Conservation (phyloP, 1,139 yeast genomes). For the Kurtzmaniella quercitrusa region DNA sequence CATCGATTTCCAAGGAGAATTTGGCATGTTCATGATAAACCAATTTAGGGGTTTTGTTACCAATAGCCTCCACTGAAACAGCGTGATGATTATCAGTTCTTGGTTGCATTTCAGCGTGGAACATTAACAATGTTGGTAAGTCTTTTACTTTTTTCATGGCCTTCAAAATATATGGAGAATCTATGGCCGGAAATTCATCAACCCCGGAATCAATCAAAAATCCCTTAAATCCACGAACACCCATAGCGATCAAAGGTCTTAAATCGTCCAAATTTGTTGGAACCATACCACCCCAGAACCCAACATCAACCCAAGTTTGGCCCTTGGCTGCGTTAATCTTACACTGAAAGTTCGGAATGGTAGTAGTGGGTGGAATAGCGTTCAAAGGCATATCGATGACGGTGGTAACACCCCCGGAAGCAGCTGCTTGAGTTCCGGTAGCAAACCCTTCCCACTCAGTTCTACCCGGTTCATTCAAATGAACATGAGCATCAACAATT, state of each 20-base stretch:
- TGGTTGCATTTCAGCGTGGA: constrained; percentile 87
- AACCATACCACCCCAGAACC: constrained; percentile 93
- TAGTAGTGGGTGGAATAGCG: constrained; percentile 94
- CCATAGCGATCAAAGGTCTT: constrained; percentile 71
- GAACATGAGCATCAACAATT: constrained; percentile 89
- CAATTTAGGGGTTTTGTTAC: constrained; percentile 19
- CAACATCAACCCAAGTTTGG: constrained; percentile 90
- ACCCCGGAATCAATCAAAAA: constrained; percentile 90
- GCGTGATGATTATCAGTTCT: constrained; percentile 21
- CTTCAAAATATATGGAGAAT: constrained; percentile 51
- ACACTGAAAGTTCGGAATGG: constrained; percentile 64
- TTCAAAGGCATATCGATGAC: constrained; percentile 95
- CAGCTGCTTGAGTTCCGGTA: constrained; percentile 89
- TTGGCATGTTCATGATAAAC: constrained; percentile 13
- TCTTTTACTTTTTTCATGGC: constrained; percentile 65
- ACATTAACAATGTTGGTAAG: constrained; percentile 71
- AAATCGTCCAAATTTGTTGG: constrained; percentile 71
- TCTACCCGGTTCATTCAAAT: constrained; percentile 89
- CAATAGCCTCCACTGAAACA: constrained; percentile 16
- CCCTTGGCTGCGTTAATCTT: constrained; percentile 76
- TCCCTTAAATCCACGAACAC: constrained; percentile 90
- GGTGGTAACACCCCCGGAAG: constrained; percentile 93
- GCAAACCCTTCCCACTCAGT: constrained; percentile 97
- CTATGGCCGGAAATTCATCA: constrained; percentile 86
- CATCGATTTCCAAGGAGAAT: constrained; percentile 17